Base-by-base conservation (phyloP, 768 basidiomycete genomes). In the Amanita subjunquillea region DNA sequence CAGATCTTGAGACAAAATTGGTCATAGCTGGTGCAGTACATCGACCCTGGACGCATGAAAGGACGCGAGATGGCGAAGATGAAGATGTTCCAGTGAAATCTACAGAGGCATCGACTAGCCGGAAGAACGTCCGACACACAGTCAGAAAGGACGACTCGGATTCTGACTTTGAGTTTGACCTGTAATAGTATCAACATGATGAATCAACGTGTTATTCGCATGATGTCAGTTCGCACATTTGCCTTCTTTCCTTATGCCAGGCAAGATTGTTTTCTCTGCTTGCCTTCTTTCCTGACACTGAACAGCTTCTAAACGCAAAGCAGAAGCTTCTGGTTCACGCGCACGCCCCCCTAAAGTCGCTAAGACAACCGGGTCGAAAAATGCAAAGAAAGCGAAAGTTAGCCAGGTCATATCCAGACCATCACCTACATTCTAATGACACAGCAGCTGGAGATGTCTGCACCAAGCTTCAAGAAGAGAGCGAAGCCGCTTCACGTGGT, bases 131-230 rank as follows among this genome's bases (percentile, higher is more conserved):
- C 6, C 70, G 67, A 29, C 57, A 69, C 2, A 60, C 65, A 23
- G 85, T 78, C 70, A 87, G 57, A 48, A 68, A 66, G 48, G 68
- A 65, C 36, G 62, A 57, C 30, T 72, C 75, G 55, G 79, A 84
- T 56, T 78, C 76, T 38, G 81, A 91, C 64, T 87, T 94, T 63
- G 88, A 91, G 60, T 82, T 84, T 62, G 82, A 83, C 59, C 67
- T 83, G 69, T 83, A 77, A 56, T 50, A 45, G 6, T 42, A 30
- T 22, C 29, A 38, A 25, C 23, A 27, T 13, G 8, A 45, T 12
- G 7, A 29, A 6, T 27, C 12, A 17, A 30, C 48, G 34, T 49
- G 36, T 20, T 39, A 49, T 37, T 17, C 22, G 34, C 48, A 36
- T 49, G 34, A 49, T n/a, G 7, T 42, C 41, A 22, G 23, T 42